phyloP scores from a whole-genome alignment of 2,329 filamentous ascomycete species.

The Rhexocercosporidium sp. region DNA sequence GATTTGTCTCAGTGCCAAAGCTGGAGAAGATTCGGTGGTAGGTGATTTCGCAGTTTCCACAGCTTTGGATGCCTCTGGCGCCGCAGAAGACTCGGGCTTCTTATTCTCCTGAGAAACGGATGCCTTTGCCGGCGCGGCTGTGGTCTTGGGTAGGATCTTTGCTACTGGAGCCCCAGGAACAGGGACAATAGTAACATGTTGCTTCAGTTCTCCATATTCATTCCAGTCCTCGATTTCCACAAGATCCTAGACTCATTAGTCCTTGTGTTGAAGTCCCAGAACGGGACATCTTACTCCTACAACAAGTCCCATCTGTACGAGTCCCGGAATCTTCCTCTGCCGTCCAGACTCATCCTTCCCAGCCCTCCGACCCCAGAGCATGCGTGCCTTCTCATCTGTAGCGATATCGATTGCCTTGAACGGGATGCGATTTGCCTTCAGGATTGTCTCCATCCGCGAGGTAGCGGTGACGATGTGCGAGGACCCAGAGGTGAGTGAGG shows the following conservation, averaged over 20 bases:
- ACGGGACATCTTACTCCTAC: slow-evolving; percentile 69
- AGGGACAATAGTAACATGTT: slow-evolving; percentile 72
- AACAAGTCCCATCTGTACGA: slow-evolving; percentile 86
- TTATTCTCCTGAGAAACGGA: slow-evolving; percentile 40
- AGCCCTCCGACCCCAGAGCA: slow-evolving; percentile 84
- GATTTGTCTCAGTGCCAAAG: slow-evolving; percentile 57
- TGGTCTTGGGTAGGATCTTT: slow-evolving; percentile 8
- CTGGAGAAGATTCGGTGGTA: slow-evolving; percentile 20
- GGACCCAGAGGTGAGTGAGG: slow-evolving; percentile 91
- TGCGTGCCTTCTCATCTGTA: slow-evolving; percentile 85
- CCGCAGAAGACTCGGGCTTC: slow-evolving; percentile 37
- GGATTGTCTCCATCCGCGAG: slow-evolving; percentile 92
- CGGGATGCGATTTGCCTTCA: slow-evolving; percentile 91
- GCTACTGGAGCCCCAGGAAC: slow-evolving; percentile 18
- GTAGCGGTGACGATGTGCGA: slow-evolving; percentile 97
- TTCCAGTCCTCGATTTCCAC: slow-evolving; percentile 99
- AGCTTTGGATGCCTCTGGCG: slow-evolving; percentile 31
- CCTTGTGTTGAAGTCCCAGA: background rate
- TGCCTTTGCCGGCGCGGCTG: slow-evolving; percentile 38
- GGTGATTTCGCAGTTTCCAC: slow-evolving; percentile 23
- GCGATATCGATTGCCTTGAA: slow-evolving; percentile 93
- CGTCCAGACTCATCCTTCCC: slow-evolving; percentile 70
- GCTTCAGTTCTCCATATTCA: slow-evolving; percentile 93
- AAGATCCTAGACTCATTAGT: slow-evolving; percentile 68
- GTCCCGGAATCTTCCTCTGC: slow-evolving; percentile 78